Evolutionary conservation across 441 rosid genomes (phyloP).

Genomic region (Melianthus villosus): DNA sequence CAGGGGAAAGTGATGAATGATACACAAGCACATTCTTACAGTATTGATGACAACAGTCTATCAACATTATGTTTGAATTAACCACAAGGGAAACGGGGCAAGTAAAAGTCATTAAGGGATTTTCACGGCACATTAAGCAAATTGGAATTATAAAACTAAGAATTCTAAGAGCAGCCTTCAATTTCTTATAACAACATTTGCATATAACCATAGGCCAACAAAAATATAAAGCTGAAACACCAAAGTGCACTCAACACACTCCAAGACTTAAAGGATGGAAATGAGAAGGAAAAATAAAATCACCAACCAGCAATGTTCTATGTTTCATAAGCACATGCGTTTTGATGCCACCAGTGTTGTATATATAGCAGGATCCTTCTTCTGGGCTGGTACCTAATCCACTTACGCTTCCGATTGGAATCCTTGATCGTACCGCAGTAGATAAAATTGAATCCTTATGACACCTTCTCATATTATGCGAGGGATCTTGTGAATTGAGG

Average conservation of each 20-base stretch:
- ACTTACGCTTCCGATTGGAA: conserved; percentile 51
- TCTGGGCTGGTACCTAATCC: conserved; percentile 66
- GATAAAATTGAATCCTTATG: conserved; percentile 12
- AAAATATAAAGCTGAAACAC: conserved; percentile 2
- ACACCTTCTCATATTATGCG: conserved; percentile 8
- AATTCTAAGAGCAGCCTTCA: too few relatives aligned
- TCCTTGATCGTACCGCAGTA: conserved; percentile 19
- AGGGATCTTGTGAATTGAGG: conserved; percentile 30
- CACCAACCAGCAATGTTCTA: conserved; percentile 79
- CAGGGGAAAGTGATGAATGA: too few relatives aligned
- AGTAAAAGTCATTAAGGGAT: too few relatives aligned
- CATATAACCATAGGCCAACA: not conserved
- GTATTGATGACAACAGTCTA: too few relatives aligned
- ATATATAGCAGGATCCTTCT: conserved; percentile 73
- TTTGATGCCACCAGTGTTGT: conserved; percentile 49
- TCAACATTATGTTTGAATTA: too few relatives aligned
- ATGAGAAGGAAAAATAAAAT: conserved; percentile 1
- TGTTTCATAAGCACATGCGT: conserved; percentile 81
- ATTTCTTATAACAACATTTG: too few relatives aligned
- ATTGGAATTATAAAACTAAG: too few relatives aligned
- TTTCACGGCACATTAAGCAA: too few relatives aligned
- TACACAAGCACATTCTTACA: too few relatives aligned
- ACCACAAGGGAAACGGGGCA: too few relatives aligned
- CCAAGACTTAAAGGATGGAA: conserved; percentile 6
- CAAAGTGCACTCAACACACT: too few relatives aligned